Base-by-base conservation (phyloP, 148 eudicot species). In the Limonium bicolor region DNA sequence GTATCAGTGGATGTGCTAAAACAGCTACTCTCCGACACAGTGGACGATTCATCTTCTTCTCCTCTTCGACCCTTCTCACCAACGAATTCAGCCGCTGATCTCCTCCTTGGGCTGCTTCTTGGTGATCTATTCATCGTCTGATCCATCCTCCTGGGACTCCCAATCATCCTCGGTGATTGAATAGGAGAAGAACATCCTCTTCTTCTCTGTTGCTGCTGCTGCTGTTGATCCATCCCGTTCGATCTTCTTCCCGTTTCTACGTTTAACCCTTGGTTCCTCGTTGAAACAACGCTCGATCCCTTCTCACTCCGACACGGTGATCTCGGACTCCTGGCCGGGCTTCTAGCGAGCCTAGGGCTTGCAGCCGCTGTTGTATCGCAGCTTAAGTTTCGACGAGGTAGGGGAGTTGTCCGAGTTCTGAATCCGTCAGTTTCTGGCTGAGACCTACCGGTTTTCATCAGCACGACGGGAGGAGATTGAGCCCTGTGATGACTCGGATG, bases 1-100 rank as follows among this genome's bases (percentile, higher is more conserved):
- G 82, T 62, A 53, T 80, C 95, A 16, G 82, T 75, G 35, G 92
- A 67, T 19, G 94, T 70, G 54, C 81, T 68, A 43, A 70, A 59
- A n/a, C n/a, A n/a, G 10, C 70, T 73, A 52, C 93, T 69, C 55
- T 72, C 94, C 4, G 88, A 71, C 55, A 81, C 42, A 35, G 80
- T 73, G 15, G 88, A 78, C 13, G 76, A 67, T 53, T 73, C 85
- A 31, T 85, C 94, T 55, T 78, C 88, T 20, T 46, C 36, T 8
- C 51, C 31, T 30, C 58, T 16, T 17, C 48, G 43, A 33, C 68
- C n/a, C 50, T 46, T 70, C 30, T 63, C 70, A 7, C 48, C 51
- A 33, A 23, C 4, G 42, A 38, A 54, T 63, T 50, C 67, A 7
- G 51, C 65, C 49, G 61, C 53, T 19, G 82, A 17, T 67, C 68